Base-by-base conservation (phyloP, 2,329 filamentous ascomycete species). In the Fusarium sarcochroum region DNA sequence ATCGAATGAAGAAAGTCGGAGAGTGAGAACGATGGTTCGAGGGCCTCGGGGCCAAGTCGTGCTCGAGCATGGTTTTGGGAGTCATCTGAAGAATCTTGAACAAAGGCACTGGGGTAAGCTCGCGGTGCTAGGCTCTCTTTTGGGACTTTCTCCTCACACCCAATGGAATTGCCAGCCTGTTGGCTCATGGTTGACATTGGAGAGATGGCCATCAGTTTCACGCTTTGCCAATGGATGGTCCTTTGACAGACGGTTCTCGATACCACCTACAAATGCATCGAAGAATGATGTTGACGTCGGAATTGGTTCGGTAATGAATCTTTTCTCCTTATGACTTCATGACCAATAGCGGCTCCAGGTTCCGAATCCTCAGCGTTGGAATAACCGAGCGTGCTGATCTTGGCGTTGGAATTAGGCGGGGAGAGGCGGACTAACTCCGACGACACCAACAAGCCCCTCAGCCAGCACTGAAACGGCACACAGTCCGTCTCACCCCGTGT, bases 11-110 rank as follows among this genome's bases (percentile, higher is more conserved):
- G 51, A 34, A 53, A 20, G 0, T 54, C 42, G 1, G 13, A 5
- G 0, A 56, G 20, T 1, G 45, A 52, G 18, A 72, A 72, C 1
- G n/a, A 32, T 6, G 52, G 41, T 0, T 53, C 42, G 0, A 72
- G 59, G 0, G 57, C 46, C 4, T 72, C 69, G 1, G 52, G 47
- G 1, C 50, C 59, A 8, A 68, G 27, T 1, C 20, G 45, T 2
- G 53, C 18, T 7, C 21, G 42, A 14, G 67, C 23, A 1, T n/a
- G 21, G 30, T 51, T 45, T 1, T 23, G 37, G 3, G 18, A 21
- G 11, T 58, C 47, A 20, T 48, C 52, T 1, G 58, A 59, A 44
- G 34, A 37, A 41, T 41, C 34, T 23, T 15, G 32, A 11, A 13
- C 15, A 34, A 38, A 13, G 21, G 11, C 35, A 34, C 48, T 34